Base-by-base conservation (phyloP, 495 filamentous ascomycete species). In the Bombardia bombarda region DNA sequence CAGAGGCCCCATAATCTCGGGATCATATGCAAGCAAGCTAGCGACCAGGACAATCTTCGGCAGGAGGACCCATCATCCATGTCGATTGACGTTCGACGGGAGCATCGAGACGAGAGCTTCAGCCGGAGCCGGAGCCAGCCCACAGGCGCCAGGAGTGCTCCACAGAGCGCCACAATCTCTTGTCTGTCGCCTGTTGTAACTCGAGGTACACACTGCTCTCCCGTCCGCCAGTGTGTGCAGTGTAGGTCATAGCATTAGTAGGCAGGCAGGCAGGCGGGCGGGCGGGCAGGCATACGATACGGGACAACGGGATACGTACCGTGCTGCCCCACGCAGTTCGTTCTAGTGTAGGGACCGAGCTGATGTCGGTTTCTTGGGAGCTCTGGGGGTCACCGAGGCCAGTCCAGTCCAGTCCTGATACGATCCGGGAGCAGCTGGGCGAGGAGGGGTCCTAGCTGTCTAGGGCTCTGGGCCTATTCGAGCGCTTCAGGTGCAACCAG, bases 1-100 rank as follows among this genome's bases (percentile, higher is more conserved):
- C 38, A 42, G 43, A 50, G 43, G 32, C 49, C 34, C 52, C 50
- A 55, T 50, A 60, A 60, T 60, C 51, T 56, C 59, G 56, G 56
- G 51, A 57, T 40, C 46, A 36, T 47, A 56, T 59, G 51, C 54
- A 55, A 54, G 53, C 18, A 50, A 53, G 46, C 32, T 55, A 57
- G 51, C 51, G 52, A 50, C 48, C 20, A 45, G 40, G 53, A 16
- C 42, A 45, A 42, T 20, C 40, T 46, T 57, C 53, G 56, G 56
- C 50, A 55, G 45, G 45, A 53, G 38, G 22, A 48, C 40, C 55
- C 47, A 53, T 38, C 44, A 57, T 40, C 53, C 57, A 52, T 57
- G 54, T 55, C 49, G 46, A 49, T 55, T 49, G 45, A 52, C 43
- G 46, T 50, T 48, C 18, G 43, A 44, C 43, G 50, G 57, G 30